Conservation (phyloP, 192 early-diverging fungal genomes). For the Cetraspora pellucida region DNA sequence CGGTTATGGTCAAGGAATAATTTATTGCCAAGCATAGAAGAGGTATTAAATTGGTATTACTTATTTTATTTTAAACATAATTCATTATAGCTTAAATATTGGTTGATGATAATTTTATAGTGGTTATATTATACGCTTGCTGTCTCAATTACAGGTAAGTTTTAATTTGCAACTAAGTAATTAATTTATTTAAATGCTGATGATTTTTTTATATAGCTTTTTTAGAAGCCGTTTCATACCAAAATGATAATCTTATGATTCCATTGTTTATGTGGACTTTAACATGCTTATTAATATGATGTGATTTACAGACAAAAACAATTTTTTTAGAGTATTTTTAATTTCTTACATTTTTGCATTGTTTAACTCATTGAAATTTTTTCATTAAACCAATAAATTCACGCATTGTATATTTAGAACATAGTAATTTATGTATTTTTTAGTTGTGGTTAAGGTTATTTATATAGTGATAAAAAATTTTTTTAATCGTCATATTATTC, state of each 20-base stretch:
- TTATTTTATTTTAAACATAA: not conserved
- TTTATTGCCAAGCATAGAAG: conserved; percentile 8
- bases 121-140: too few species aligned
- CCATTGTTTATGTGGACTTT: conserved; percentile 75
- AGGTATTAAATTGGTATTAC: conserved; percentile 23
- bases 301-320: not conserved
- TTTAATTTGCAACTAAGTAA: conserved; percentile 35
- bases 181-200: not conserved
- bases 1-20: not conserved
- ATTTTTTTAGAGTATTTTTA: too few species aligned
- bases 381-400: too few species aligned
- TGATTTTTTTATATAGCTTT: conserved; percentile 50
- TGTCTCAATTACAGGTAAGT: not conserved
- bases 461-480: too few species aligned
- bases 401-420: too few species aligned
- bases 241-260: conserved; percentile 95
- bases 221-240: conserved; percentile 84
- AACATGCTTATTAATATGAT: not conserved
- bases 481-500: too few species aligned
- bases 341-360: too few species aligned
- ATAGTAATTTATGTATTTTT: too few species aligned
- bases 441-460: too few species aligned
- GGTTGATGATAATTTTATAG: not conserved
- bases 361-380: too few species aligned
- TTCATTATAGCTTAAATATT: not conserved